Base-by-base conservation (phyloP, 2,329 filamentous ascomycete species). In the Neonectria coccinea region DNA sequence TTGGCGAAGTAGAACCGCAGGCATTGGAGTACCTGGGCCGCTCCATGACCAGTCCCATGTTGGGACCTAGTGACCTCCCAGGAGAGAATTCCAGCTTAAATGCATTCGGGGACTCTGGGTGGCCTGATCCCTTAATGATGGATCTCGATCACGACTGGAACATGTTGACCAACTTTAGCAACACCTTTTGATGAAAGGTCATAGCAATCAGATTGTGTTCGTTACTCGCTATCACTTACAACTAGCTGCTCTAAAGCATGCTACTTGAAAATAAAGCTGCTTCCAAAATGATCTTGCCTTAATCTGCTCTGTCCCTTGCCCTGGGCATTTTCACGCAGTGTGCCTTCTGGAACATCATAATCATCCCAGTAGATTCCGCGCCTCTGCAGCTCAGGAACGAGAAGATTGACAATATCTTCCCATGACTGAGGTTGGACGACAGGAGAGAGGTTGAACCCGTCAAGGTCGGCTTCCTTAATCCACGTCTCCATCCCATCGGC, bases 391-490 rank as follows among this genome's bases (percentile, higher is more conserved):
- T 64, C 64, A 0, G 64, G 64, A 0, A 66, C 56, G 5, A 66
- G 39, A 1, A 66, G 41, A 4, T 64, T 51, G 2, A 66, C 60
- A 18, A 66, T 56, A 27, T 66, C 56, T 11, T 57, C n/a, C 48
- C 56, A 66, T 16, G 64, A 59, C 14, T 60, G 42, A 5, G 64
- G 64, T 9, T 59, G 53, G 1, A 63, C 41, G 2, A 66, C 48
- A n/a, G 45, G 53, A 7, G 59, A 57, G n/a, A 65, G 39, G 51
- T 66, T 66, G 31, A 66, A 66, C 1, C 64, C 64, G 16, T 66
- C 64, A 18, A 66, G 39, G 16, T 66, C 64, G 14, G 64, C 59
- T 22, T 64, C 60, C 20, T 29, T 41, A 3, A 59, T 27, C 64
- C 64, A 66, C 5, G 18, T 29, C 18, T 66, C 64, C 50, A 66